Percentiles rank a stretch among this genome's conserved stretches.
These are phyloP conservation scores for Blastobotrys indianensis DNA, from an alignment of 1,139 yeast species.

Conservation along the genomic window DNA sequence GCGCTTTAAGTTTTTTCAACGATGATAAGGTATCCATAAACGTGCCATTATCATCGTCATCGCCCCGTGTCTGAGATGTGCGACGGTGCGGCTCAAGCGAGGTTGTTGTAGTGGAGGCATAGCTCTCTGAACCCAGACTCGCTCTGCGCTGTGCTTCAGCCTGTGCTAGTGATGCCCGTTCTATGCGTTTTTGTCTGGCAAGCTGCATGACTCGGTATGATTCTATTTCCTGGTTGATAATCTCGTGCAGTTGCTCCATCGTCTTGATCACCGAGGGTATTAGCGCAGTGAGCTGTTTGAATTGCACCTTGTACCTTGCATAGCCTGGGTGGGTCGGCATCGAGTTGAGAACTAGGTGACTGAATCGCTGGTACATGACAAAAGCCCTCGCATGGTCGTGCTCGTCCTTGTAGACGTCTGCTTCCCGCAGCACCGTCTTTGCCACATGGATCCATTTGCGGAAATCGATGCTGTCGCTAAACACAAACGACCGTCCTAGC, in stretches of 20 bases:
- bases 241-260: constrained; percentile 36
- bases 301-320: constrained; percentile 23
- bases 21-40: constrained; percentile 20
- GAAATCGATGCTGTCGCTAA: constrained; percentile 38
- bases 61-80: constrained; percentile 5
- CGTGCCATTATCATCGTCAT: constrained; percentile 14
- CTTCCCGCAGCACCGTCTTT: constrained; percentile 39
- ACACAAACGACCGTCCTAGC: constrained; percentile 43
- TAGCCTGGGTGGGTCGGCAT: constrained; percentile 42
- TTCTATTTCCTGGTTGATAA: constrained; percentile 32
- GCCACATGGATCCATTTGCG: constrained; percentile 44
- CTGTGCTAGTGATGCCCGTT: constrained; percentile 5
- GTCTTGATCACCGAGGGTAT: constrained; percentile 32
- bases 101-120: too few species aligned
- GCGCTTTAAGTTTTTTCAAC: constrained; percentile 16
- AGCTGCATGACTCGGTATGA: constrained; percentile 19
- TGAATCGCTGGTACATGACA: constrained; percentile 44
- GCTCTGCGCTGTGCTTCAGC: too few species aligned
- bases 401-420: constrained; percentile 40
- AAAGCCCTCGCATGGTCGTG: constrained; percentile 42
- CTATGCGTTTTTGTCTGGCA: constrained; percentile 2
- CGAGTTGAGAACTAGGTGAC: constrained; percentile 44
- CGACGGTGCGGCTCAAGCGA: constrained; percentile 10
- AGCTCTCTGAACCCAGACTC: too few species aligned
- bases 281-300: constrained; percentile 7